Evolutionary conservation across 2,329 filamentous ascomycete genomes (phyloP).

Genomic region (Fusarium solani-melongenae): DNA sequence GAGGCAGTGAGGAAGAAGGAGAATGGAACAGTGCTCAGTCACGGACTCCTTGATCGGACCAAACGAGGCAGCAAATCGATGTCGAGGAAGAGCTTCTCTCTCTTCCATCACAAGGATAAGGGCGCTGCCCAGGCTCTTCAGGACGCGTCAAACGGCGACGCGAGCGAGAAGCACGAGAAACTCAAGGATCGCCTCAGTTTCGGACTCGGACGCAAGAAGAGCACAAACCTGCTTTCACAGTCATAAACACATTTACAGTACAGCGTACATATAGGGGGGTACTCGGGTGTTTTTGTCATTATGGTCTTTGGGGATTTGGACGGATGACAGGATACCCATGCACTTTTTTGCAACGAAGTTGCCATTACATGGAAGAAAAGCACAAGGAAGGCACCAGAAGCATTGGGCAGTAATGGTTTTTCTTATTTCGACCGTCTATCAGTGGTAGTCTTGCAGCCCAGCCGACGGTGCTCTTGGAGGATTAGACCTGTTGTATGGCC

Average conservation of each 20-base stretch:
- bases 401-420: not conserved
- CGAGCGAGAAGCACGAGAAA: conserved; percentile 59
- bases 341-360: conserved; percentile 20
- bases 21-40: conserved; percentile 49
- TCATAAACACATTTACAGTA: conserved; percentile 13
- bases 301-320: conserved; percentile 24
- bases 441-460: not conserved
- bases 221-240: conserved; percentile 57
- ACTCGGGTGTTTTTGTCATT: conserved; percentile 19
- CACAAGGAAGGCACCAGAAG: conserved; percentile 9
- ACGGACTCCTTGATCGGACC: conserved; percentile 71
- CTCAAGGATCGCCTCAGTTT: conserved; percentile 75
- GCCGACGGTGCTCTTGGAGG: not conserved
- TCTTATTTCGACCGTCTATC: not conserved
- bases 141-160: conserved; percentile 34
- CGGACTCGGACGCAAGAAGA: conserved; percentile 77
- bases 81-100: conserved; percentile 78
- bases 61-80: conserved; percentile 82
- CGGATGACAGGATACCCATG: conserved; percentile 40
- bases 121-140: conserved; percentile 39
- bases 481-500: not conserved
- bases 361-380: conserved; percentile 29
- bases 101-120: conserved; percentile 66
- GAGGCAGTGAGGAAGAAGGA: conserved; percentile 55
- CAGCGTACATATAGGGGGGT: conserved; percentile 22